Evolutionary conservation across 768 basidiomycete species (phyloP).

Genomic region (Suillus variegatus): DNA sequence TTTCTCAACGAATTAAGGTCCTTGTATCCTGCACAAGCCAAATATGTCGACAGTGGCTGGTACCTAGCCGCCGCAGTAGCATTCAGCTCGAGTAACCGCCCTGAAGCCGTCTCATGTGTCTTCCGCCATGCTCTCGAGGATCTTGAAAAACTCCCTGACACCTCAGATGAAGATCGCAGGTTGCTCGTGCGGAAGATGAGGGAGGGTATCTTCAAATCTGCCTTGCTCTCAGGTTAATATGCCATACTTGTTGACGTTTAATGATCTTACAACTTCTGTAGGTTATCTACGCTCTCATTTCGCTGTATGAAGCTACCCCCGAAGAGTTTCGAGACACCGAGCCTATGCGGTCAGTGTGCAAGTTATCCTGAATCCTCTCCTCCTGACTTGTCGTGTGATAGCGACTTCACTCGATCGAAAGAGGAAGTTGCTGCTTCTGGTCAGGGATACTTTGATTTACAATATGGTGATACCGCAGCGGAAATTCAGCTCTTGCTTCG

Average conservation of each 20-base stretch:
- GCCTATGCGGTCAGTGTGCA: slow-evolving; percentile 43
- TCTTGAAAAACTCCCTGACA: slow-evolving; percentile 32
- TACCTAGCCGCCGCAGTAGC: slow-evolving; percentile 57
- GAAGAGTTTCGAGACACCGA: slow-evolving; percentile 49
- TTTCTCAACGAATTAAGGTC: slow-evolving; percentile 47
- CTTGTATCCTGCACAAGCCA: slow-evolving; percentile 39
- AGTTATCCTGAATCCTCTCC: neutral
- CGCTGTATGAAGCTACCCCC: slow-evolving; percentile 53
- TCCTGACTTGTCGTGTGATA: slow-evolving; percentile 20
- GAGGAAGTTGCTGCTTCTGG: slow-evolving; percentile 47
- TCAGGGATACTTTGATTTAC: slow-evolving; percentile 41
- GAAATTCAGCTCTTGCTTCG: slow-evolving; percentile 48
- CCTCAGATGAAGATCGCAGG: slow-evolving; percentile 36
- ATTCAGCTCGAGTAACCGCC: slow-evolving; percentile 58
- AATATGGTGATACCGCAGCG: slow-evolving; percentile 59
- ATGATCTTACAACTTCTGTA: slow-evolving; percentile 20
- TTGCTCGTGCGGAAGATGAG: slow-evolving; percentile 54
- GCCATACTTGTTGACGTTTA: neutral
- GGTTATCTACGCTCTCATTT: slow-evolving; percentile 53
- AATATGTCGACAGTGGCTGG: slow-evolving; percentile 50
- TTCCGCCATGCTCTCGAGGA: slow-evolving; percentile 52
- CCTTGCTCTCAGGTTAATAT: slow-evolving; percentile 51
- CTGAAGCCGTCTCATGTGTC: slow-evolving; percentile 58
- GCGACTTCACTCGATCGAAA: slow-evolving; percentile 40
- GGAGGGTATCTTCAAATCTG: slow-evolving; percentile 64